These are phyloP conservation scores for Mortierella polycephala DNA, from an alignment of 371 early-diverging fungal species.

Conservation along the genomic window DNA sequence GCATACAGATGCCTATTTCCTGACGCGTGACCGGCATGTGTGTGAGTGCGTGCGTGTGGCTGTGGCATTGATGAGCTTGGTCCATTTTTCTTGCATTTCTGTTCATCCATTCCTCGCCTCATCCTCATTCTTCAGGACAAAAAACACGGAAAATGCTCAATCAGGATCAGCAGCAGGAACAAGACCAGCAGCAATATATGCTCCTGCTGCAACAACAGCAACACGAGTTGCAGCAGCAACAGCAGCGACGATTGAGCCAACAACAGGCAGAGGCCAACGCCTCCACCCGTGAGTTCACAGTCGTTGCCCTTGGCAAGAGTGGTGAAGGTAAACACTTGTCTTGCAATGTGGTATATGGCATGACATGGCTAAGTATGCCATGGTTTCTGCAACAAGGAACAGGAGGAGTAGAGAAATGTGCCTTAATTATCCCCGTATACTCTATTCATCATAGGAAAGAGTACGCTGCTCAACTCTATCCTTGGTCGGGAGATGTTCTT, in stretches of 20 bases:
- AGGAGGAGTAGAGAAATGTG: neutral
- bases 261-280: constrained; percentile 11
- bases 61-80: neutral
- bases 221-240: constrained; percentile 13
- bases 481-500: constrained; percentile 46
- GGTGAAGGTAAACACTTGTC: constrained; percentile 42
- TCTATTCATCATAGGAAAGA: constrained; percentile 35
- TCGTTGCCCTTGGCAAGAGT: constrained; percentile 49
- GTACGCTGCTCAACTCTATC: constrained; percentile 51
- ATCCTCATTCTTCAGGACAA: neutral
- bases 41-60: neutral
- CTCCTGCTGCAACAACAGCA: constrained; percentile 32
- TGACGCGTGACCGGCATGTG: neutral
- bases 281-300: constrained; percentile 36
- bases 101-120: neutral
- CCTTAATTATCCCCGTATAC: neutral
- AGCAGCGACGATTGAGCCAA: constrained; percentile 16
- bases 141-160: neutral
- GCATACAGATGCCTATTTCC: no score
- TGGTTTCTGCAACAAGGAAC: neutral
- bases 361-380: no score
- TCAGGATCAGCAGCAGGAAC: constrained; percentile 6
- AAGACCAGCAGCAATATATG: constrained; percentile 35
- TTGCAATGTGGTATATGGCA: neutral
- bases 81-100: neutral